Evolutionary conservation across 345 rosid genomes (phyloP).

Genomic region (Fremontodendron californicum): DNA sequence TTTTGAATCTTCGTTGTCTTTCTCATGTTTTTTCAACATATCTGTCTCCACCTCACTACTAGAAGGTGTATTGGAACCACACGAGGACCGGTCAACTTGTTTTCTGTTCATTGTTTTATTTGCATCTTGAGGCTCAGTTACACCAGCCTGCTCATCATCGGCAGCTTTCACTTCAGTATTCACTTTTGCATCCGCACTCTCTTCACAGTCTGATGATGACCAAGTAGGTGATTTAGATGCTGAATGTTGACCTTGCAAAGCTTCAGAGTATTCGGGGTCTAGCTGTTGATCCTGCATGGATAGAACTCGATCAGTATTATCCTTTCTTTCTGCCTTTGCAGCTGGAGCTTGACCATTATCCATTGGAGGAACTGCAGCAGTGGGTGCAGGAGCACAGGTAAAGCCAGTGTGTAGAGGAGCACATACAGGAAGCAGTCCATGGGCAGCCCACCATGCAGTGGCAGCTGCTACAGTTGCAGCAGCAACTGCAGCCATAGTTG

Average conservation of each 20-base stretch:
- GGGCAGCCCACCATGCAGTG: no score
- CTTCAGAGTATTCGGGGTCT: conserved; percentile 48
- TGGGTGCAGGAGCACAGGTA: no score
- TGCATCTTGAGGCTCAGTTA: no score
- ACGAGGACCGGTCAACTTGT: no score
- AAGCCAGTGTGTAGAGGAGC: no score
- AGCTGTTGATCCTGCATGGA: conserved; percentile 34
- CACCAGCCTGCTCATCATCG: conserved; percentile 37
- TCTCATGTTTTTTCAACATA: conserved; percentile 53
- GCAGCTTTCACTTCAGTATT: conserved; percentile 30
- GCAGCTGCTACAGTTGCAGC: no score
- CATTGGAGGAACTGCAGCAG: no score
- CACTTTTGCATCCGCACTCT: conserved; percentile 43
- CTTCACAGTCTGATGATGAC: conserved; percentile 51
- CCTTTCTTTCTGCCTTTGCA: conserved; percentile 31
- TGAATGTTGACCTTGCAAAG: conserved; percentile 48
- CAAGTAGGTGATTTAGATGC: conserved; percentile 44
- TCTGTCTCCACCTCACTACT: conserved; percentile 82
- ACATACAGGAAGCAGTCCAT: no score
- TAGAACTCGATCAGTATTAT: conserved; percentile 29
- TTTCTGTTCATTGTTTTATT: no score
- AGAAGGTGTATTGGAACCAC: conserved; percentile 84
- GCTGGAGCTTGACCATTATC: no score
- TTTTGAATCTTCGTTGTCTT: conserved; percentile 44
- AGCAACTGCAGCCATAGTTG: conserved; percentile 52